Evolutionary conservation across 2,329 filamentous ascomycete genomes (phyloP).

Genomic region (Diaporthe nobilis): DNA sequence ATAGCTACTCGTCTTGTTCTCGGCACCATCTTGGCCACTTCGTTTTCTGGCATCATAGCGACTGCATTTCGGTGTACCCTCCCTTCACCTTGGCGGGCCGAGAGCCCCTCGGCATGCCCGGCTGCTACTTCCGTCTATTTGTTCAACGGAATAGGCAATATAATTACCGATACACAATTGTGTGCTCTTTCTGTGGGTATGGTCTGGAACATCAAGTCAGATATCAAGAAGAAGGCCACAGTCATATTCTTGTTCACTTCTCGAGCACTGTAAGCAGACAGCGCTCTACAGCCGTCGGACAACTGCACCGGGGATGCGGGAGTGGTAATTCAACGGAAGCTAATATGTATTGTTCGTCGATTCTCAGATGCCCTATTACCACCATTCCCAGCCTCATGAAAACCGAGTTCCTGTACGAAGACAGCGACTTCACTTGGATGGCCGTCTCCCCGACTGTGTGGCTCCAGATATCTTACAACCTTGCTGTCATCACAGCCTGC

Average conservation of each 20-base stretch:
- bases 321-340: not conserved
- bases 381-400: not conserved
- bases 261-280: not conserved
- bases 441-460: not conserved
- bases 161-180: not conserved
- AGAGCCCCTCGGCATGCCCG: not conserved
- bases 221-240: not conserved
- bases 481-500: constrained; percentile 2
- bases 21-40: not conserved
- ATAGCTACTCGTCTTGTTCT: not conserved
- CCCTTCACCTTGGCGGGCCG: not conserved
- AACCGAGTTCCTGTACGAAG: not conserved
- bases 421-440: not conserved
- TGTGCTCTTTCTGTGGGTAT: not conserved
- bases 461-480: not conserved
- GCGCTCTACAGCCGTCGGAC: no score
- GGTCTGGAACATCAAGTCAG: not conserved
- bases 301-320: not conserved
- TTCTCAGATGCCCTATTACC: not conserved
- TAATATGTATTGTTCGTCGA: not conserved
- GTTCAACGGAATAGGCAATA: not conserved
- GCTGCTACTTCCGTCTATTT: not conserved
- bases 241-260: not conserved
- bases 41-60: not conserved
- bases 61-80: not conserved